Conservation (phyloP, 1,284 basidiomycete species). For the Schizophyllum commune region DNA sequence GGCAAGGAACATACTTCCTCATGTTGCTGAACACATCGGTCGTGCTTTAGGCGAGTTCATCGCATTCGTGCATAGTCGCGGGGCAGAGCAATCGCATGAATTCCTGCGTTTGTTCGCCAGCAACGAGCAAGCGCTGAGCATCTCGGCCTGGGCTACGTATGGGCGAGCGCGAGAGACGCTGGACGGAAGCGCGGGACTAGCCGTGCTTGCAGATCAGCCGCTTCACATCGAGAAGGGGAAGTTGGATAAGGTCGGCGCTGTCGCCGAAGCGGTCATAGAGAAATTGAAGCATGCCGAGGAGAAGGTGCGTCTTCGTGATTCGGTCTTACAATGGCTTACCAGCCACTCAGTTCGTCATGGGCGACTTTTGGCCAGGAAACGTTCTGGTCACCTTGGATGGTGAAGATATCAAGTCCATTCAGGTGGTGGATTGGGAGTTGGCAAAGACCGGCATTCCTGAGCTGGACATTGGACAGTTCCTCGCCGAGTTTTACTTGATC, state of each 20-base stretch:
- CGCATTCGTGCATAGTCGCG: slow-evolving; percentile 36
- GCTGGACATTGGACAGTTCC: slow-evolving; percentile 52
- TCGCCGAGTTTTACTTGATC: slow-evolving; percentile 45
- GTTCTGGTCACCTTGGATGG: slow-evolving; percentile 32
- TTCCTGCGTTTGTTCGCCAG: slow-evolving; percentile 4
- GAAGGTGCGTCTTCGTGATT: slow-evolving; percentile 20
- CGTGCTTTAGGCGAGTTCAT: slow-evolving; percentile 43
- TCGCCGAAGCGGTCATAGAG: slow-evolving; percentile 26
- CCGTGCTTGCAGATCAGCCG: slow-evolving; percentile 31
- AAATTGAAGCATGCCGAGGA: slow-evolving; percentile 29
- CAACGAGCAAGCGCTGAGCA: slow-evolving; percentile 8
- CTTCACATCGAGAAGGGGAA: slow-evolving; percentile 29
- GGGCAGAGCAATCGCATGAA: slow-evolving; percentile 17
- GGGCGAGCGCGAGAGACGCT: slow-evolving; percentile 40
- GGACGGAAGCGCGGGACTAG: slow-evolving; percentile 22
- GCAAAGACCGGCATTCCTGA: slow-evolving; percentile 42
- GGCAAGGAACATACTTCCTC: slow-evolving; percentile 23
- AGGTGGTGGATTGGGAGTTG: slow-evolving; percentile 47
- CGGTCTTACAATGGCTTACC: not conserved
- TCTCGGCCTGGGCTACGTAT: slow-evolving; percentile 40
- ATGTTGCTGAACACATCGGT: slow-evolving; percentile 38
- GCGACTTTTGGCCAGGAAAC: slow-evolving; percentile 66
- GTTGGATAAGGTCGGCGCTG: slow-evolving; percentile 26
- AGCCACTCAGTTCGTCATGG: slow-evolving; percentile 34
- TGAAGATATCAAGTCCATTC: slow-evolving; percentile 8